Conservation (phyloP, 495 filamentous ascomycete genomes). For the Endocarpon pusillum region DNA sequence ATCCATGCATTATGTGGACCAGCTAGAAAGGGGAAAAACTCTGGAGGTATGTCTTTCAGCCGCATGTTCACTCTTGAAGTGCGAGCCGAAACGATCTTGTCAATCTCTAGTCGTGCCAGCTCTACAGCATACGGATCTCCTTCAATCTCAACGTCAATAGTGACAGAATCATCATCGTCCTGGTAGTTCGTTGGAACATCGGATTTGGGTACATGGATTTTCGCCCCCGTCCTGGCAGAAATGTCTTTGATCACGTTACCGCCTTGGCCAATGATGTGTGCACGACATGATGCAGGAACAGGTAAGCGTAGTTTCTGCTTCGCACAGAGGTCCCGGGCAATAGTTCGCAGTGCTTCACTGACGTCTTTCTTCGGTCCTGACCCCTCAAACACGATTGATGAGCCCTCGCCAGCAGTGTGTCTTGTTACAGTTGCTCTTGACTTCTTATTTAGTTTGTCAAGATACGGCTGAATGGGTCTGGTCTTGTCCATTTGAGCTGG, state of each 20-base stretch:
- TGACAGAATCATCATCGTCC: slow-evolving; percentile 55
- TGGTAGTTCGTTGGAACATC: slow-evolving; percentile 36
- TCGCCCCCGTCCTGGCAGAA: slow-evolving; percentile 66
- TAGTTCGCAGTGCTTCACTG: slow-evolving; percentile 67
- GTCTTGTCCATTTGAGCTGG: slow-evolving; percentile 39
- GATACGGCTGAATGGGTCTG: neutral
- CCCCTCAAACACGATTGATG: slow-evolving; percentile 59
- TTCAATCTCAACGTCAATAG: slow-evolving; percentile 74
- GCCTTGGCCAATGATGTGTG: slow-evolving; percentile 80
- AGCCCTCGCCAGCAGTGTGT: slow-evolving; percentile 18
- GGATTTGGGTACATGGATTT: slow-evolving; percentile 69
- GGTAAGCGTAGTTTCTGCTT: slow-evolving; percentile 12
- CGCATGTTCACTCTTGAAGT: slow-evolving; percentile 62
- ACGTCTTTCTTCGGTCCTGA: slow-evolving; percentile 61
- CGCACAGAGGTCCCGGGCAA: slow-evolving; percentile 50
- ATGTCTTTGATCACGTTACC: slow-evolving; percentile 82
- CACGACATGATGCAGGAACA: slow-evolving; percentile 56
- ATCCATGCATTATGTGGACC: slow-evolving; percentile 56
- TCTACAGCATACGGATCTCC: slow-evolving; percentile 73
- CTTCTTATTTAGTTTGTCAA: neutral
- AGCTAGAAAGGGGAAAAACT: slow-evolving; percentile 91
- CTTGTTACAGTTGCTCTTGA: neutral
- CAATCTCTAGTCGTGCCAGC: slow-evolving; percentile 64
- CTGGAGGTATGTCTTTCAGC: slow-evolving; percentile 66
- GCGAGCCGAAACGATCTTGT: slow-evolving; percentile 69